Conservation (phyloP, 768 basidiomycete genomes). For the Agaricus blazei region DNA sequence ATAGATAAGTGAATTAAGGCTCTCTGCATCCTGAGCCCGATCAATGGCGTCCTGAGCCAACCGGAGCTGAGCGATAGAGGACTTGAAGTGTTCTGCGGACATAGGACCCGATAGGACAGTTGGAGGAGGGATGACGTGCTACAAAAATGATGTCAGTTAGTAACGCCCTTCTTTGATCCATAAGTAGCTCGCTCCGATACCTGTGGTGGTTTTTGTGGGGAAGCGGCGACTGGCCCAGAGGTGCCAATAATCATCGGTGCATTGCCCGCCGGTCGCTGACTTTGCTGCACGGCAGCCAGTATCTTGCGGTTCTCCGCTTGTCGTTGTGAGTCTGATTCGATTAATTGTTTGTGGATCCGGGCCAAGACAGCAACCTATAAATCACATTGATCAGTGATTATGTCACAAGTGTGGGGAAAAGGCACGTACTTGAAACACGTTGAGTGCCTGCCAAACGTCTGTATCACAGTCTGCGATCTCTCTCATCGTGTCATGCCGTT, state of each 20-base stretch:
- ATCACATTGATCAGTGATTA: slow-evolving; percentile 15
- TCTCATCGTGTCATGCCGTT: slow-evolving; percentile 56
- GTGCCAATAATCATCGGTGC: slow-evolving; percentile 12
- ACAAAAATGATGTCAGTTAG: not conserved
- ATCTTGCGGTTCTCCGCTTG: slow-evolving; percentile 29
- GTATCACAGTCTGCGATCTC: slow-evolving; percentile 23
- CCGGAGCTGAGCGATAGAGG: slow-evolving; percentile 21
- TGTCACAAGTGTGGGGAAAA: not conserved
- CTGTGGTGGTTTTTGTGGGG: slow-evolving; percentile 2
- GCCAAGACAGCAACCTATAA: slow-evolving; percentile 18
- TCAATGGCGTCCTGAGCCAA: slow-evolving; percentile 34
- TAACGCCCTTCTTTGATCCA: not conserved
- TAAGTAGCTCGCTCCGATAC: not conserved
- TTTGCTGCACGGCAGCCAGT: slow-evolving; percentile 19
- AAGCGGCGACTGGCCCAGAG: not conserved
- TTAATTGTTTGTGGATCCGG: slow-evolving; percentile 40
- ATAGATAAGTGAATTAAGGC: slow-evolving; percentile 55
- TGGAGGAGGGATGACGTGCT: not conserved
- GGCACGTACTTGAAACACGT: slow-evolving; percentile 44
- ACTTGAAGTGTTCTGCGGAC: slow-evolving; percentile 16
- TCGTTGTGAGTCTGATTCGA: slow-evolving; percentile 28
- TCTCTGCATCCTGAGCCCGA: slow-evolving; percentile 43
- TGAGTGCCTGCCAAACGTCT: slow-evolving; percentile 28
- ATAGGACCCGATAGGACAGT: not conserved
- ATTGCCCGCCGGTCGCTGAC: slow-evolving; percentile 5